These are phyloP conservation scores for Fusarium gaditjirri DNA, from an alignment of 2,329 filamentous ascomycete genomes.

Conservation along the genomic window DNA sequence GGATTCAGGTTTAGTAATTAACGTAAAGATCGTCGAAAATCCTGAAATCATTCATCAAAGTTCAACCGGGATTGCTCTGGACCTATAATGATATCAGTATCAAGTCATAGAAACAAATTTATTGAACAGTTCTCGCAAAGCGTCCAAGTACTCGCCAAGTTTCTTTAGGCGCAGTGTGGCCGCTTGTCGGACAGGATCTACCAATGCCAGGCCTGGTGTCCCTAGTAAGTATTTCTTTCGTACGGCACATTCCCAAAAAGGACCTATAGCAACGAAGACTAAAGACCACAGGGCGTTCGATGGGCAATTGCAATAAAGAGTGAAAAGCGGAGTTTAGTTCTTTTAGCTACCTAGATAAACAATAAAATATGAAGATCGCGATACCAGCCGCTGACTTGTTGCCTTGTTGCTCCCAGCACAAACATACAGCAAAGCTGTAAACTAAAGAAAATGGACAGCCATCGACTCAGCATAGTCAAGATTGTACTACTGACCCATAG, in stretches of 20 bases:
- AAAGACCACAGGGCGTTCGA: neutral
- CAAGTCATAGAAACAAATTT: neutral
- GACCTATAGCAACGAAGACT: neutral
- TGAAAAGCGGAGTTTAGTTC: neutral
- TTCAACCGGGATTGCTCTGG: neutral
- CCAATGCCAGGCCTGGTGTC: neutral
- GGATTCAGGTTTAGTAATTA: neutral
- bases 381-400: neutral
- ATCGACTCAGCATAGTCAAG: neutral
- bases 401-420: conserved; percentile 7
- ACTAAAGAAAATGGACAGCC: neutral
- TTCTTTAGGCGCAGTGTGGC: neutral
- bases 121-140: neutral
- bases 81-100: neutral
- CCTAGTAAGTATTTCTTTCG: neutral
- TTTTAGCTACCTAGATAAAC: neutral
- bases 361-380: conserved; percentile 1
- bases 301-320: neutral
- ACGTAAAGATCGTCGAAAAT: neutral
- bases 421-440: conserved; percentile 4
- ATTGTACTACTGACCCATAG: neutral
- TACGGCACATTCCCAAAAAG: neutral
- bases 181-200: neutral
- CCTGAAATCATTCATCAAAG: neutral
- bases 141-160: neutral